Conservation (phyloP, 2,329 filamentous ascomycete species). For the Pseudocercospora fijiensis region DNA sequence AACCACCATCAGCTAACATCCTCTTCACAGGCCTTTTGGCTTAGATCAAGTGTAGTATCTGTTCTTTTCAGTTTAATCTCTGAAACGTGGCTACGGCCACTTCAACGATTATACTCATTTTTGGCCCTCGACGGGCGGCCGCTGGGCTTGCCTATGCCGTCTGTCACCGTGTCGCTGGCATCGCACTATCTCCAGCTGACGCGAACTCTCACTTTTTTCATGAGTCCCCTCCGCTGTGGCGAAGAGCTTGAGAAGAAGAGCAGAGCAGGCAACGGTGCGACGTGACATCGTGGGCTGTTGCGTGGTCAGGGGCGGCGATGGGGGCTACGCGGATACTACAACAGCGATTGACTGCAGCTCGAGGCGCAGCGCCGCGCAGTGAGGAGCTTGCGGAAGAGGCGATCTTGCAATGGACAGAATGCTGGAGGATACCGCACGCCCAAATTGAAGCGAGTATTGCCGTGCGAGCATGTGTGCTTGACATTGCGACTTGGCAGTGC, state of each 20-base stretch:
- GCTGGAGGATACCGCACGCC: neutral
- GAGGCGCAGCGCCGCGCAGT: neutral
- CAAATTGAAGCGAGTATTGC: neutral
- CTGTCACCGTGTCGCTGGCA: constrained; percentile 15
- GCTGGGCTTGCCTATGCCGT: constrained; percentile 15
- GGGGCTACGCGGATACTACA: neutral
- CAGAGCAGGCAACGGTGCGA: neutral
- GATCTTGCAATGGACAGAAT: neutral
- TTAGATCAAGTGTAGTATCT: constrained; percentile 1
- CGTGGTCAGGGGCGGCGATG: neutral
- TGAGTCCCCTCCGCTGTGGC: neutral
- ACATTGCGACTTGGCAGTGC: neutral
- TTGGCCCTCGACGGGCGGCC: constrained; percentile 10
- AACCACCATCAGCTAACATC: neutral
- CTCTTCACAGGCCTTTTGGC: constrained; percentile 1
- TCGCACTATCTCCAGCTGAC: constrained; percentile 17
- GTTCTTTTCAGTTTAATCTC: constrained; percentile 8
- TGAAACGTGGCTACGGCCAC: constrained; percentile 10
- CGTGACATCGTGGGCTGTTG: neutral
- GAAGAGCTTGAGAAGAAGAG: neutral
- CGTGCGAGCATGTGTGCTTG: neutral
- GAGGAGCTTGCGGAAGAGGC: neutral
- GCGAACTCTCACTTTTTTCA: constrained; percentile 17
- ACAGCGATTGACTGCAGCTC: neutral
- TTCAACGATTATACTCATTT: constrained; percentile 17